These are phyloP conservation scores for Purpureocillium lavendulum DNA, from an alignment of 2,329 filamentous ascomycete genomes.

Conservation along the genomic window DNA sequence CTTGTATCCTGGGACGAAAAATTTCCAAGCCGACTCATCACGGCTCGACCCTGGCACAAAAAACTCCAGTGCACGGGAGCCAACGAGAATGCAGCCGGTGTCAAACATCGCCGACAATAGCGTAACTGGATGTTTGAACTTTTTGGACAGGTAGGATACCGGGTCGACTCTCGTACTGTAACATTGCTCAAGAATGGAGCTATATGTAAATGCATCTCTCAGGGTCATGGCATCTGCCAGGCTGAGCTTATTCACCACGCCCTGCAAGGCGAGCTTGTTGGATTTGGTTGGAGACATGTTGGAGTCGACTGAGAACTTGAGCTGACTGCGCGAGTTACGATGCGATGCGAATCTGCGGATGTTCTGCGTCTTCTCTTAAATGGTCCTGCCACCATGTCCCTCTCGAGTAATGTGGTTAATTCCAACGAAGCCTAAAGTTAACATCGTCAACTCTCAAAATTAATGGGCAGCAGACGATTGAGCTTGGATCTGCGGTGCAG, in stretches of 20 bases:
- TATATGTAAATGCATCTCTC: conserved; percentile 1
- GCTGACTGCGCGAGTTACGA: background rate
- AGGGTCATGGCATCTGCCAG: conserved; percentile 3
- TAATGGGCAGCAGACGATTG: too few relatives aligned
- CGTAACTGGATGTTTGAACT: conserved; percentile 6
- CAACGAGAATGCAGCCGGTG: conserved; percentile 4
- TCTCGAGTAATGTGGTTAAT: too few relatives aligned
- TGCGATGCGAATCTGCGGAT: background rate
- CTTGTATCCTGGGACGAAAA: conserved; percentile 7
- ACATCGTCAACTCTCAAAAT: too few relatives aligned
- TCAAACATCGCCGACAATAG: conserved; percentile 7
- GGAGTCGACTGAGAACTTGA: background rate
- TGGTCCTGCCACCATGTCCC: background rate
- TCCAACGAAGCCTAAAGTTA: too few relatives aligned
- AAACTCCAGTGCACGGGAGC: conserved; percentile 5
- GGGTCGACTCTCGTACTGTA: conserved; percentile 1
- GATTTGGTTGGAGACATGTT: background rate
- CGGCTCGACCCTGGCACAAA: conserved; percentile 4
- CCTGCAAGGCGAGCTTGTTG: background rate
- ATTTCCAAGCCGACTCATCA: conserved; percentile 2
- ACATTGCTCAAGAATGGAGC: conserved; percentile 1
- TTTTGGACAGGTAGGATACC: conserved; percentile 3
- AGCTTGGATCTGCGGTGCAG: too few relatives aligned
- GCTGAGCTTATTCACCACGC: conserved; percentile 8
- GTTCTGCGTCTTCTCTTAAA: background rate